A percentile compares a stretch with the other conserved stretches of the same genome.
phyloP scores from a whole-genome alignment of 2,329 filamentous ascomycete species.

The Lizonia empirigonia region DNA sequence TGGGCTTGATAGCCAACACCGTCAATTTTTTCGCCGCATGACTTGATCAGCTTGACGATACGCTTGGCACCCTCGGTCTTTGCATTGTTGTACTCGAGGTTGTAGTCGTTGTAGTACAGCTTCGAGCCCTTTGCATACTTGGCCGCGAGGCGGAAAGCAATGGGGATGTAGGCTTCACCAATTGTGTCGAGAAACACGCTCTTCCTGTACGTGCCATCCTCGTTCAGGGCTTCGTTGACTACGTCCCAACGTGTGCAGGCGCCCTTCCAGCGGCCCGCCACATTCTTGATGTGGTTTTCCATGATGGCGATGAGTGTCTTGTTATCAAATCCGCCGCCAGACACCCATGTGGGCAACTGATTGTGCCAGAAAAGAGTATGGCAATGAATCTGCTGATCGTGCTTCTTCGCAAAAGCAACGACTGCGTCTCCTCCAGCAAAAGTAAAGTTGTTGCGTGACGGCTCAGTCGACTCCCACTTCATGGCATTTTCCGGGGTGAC shows the following conservation, averaged over 20 bases:
- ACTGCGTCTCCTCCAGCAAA: conserved; percentile 46
- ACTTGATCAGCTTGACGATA: conserved; percentile 49
- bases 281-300: conserved; percentile 50
- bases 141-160: conserved; percentile 51
- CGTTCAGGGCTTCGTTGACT: conserved; percentile 52
- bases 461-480: conserved; percentile 49
- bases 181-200: conserved; percentile 52
- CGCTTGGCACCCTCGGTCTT: conserved; percentile 47
- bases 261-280: conserved; percentile 48
- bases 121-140: conserved; percentile 49
- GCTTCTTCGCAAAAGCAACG: conserved; percentile 42
- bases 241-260: conserved; percentile 50
- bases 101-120: conserved; percentile 68
- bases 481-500: conserved; percentile 32
- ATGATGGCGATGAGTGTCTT: conserved; percentile 50
- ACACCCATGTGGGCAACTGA: conserved; percentile 50
- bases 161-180: conserved; percentile 53
- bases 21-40: conserved; percentile 58
- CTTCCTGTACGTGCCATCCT: conserved; percentile 53
- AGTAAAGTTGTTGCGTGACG: conserved; percentile 47
- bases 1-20: conserved; percentile 70
- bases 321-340: conserved; percentile 46
- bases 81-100: conserved; percentile 62
- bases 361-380: conserved; percentile 52
- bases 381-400: conserved; percentile 47